Evolutionary conservation across 768 basidiomycete species (phyloP).

Genomic region (Suillus discolor): DNA sequence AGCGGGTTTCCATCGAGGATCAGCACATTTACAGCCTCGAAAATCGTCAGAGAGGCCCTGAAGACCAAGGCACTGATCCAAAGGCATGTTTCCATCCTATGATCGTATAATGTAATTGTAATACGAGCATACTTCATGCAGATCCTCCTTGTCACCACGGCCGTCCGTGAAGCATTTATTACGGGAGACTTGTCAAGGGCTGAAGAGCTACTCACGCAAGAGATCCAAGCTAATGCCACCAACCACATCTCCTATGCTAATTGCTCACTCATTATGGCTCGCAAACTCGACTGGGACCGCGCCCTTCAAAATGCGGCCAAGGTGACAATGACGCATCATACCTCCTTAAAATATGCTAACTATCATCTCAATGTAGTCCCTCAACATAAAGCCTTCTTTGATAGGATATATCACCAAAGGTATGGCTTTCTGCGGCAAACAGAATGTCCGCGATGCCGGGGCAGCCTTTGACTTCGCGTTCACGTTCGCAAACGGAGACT

Average conservation of each 20-base stretch:
- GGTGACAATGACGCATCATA: neutral
- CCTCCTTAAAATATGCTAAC: neutral
- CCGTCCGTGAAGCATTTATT: neutral
- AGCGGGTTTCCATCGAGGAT: constrained; percentile 24
- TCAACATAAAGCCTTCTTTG: neutral
- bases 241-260: neutral
- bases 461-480: neutral
- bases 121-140: neutral
- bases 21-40: constrained; percentile 46
- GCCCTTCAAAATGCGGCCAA: neutral
- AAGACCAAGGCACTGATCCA: neutral
- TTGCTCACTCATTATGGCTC: neutral
- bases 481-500: neutral
- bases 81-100: neutral
- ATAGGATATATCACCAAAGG: neutral
- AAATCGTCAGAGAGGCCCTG: constrained; percentile 54
- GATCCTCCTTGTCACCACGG: neutral
- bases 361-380: neutral
- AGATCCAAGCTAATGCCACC: neutral
- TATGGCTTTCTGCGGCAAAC: neutral
- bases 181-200: neutral
- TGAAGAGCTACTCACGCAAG: neutral
- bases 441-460: neutral
- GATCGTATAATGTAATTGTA: neutral
- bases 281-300: neutral